A percentile compares a stretch with the other conserved stretches of the same genome.
phyloP scores from a whole-genome alignment of 495 filamentous ascomycete species.

The Penicillium turbatum region DNA sequence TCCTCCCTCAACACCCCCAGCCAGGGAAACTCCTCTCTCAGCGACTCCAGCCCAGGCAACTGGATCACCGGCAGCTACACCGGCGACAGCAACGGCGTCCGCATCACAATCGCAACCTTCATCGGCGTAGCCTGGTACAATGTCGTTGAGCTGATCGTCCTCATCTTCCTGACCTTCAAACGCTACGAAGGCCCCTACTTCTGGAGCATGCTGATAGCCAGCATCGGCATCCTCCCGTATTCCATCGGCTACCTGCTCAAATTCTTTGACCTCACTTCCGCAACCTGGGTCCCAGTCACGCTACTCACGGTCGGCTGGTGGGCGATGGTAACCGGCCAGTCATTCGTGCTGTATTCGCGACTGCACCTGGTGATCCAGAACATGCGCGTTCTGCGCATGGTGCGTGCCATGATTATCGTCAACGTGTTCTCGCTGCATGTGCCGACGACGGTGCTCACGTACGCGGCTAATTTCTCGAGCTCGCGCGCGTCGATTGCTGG shows the following conservation, averaged over 20 bases:
- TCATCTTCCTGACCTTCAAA: conserved; percentile 42
- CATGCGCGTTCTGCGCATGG: conserved; percentile 20
- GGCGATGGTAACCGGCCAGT: conserved; percentile 40
- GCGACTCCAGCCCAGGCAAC: conserved; percentile 23
- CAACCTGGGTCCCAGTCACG: conserved; percentile 28
- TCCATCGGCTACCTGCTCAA: conserved; percentile 37
- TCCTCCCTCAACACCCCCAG: conserved; percentile 21
- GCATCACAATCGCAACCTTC: conserved; percentile 38
- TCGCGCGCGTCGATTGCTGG: conserved; percentile 15
- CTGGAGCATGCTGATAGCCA: conserved; percentile 39
- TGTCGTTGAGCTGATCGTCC: conserved; percentile 35
- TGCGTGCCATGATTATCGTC: conserved; percentile 35
- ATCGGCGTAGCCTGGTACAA: conserved; percentile 38
- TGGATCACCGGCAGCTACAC: conserved; percentile 31
- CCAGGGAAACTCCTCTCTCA: conserved; percentile 22
- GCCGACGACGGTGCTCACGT: conserved; percentile 33
- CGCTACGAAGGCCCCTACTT: conserved; percentile 40
- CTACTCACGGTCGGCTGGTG: conserved; percentile 37
- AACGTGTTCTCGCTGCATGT: conserved; percentile 34
- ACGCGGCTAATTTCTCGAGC: conserved; percentile 22
- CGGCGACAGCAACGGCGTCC: conserved; percentile 22
- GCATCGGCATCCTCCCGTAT: conserved; percentile 31
- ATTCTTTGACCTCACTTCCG: conserved; percentile 30
- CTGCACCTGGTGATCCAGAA: conserved; percentile 37
- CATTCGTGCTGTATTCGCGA: conserved; percentile 39